Evolutionary conservation across 345 rosid species (phyloP).

Genomic region (Euclidium syriacum): DNA sequence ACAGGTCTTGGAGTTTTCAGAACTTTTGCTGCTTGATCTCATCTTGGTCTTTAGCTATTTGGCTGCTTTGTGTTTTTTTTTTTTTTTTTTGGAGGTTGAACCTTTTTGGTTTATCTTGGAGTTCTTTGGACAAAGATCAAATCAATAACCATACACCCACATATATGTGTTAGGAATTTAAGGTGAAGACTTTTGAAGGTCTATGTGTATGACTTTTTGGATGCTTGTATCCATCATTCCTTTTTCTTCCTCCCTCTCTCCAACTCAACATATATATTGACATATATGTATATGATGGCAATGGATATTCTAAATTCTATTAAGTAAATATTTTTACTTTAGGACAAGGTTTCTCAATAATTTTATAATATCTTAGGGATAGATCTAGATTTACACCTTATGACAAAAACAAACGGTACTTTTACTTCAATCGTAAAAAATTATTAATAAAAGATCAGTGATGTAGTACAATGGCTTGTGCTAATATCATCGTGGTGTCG

Average conservation of each 20-base stretch:
- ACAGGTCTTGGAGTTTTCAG: constrained; percentile 39
- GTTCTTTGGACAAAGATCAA: constrained; percentile 21
- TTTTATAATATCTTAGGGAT: constrained; percentile 12
- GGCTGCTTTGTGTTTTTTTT: constrained; percentile 22
- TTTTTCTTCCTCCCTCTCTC: constrained; percentile 9
- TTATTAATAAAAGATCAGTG: no score
- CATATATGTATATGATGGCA: constrained; percentile 19
- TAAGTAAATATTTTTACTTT: constrained; percentile 18
- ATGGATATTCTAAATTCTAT: constrained; percentile 28
- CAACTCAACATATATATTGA: constrained; percentile 10
- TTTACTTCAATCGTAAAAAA: constrained; percentile 10
- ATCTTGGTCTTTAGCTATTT: constrained; percentile 31
- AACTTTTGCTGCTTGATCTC: constrained; percentile 31
- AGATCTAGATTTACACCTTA: constrained; percentile 28
- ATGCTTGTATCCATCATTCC: constrained; percentile 35
- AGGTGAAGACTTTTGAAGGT: constrained; percentile 35
- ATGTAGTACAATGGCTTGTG: no score
- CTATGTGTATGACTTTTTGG: constrained; percentile 34
- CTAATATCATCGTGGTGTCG: no score
- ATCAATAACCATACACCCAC: constrained; percentile 27
- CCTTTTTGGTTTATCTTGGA: constrained; percentile 28
- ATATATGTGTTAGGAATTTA: constrained; percentile 32
- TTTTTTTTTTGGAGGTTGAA: constrained; percentile 18
- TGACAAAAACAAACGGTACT: constrained; percentile 15
- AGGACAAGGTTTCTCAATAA: not conserved